phyloP scores from a whole-genome alignment of 495 filamentous ascomycete genomes.

The Neurospora discreta region DNA sequence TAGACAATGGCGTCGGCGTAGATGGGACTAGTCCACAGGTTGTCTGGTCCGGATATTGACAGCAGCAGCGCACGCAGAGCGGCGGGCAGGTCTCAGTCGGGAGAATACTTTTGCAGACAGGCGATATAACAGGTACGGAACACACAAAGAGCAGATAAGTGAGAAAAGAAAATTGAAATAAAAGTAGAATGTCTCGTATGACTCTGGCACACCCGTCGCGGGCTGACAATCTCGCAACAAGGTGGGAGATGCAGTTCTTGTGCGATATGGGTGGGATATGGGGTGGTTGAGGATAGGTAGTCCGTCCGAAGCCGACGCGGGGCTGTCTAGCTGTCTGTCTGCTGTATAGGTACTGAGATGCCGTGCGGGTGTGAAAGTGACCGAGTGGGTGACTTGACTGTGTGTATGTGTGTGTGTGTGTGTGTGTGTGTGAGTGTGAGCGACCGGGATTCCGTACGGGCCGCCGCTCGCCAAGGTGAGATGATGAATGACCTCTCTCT shows the following conservation, averaged over 20 bases:
- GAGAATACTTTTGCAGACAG: not conserved
- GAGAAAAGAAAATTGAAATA: constrained; percentile 25
- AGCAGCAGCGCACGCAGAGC: not conserved
- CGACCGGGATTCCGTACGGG: not conserved
- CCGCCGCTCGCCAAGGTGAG: not conserved
- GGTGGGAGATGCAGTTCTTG: constrained; percentile 9
- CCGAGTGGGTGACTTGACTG: not conserved
- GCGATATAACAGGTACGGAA: not conserved
- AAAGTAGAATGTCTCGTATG: constrained; percentile 40
- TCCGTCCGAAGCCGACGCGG: not conserved
- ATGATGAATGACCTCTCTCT: not conserved
- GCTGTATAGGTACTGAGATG: not conserved
- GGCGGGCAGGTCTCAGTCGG: constrained; percentile 9
- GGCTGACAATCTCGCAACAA: constrained; percentile 20
- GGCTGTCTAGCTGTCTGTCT: not conserved
- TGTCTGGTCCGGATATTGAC: not conserved
- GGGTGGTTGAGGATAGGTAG: not conserved
- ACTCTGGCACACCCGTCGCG: constrained; percentile 14
- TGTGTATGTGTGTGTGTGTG: not conserved
- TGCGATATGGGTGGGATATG: not conserved
- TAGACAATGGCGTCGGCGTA: not conserved
- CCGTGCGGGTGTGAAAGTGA: not conserved
- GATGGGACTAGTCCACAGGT: not conserved
- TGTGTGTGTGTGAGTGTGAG: not conserved
- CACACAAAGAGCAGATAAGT: not conserved